Base-by-base conservation (phyloP, 2,329 filamentous ascomycete genomes). In the Penicillium sp. region DNA sequence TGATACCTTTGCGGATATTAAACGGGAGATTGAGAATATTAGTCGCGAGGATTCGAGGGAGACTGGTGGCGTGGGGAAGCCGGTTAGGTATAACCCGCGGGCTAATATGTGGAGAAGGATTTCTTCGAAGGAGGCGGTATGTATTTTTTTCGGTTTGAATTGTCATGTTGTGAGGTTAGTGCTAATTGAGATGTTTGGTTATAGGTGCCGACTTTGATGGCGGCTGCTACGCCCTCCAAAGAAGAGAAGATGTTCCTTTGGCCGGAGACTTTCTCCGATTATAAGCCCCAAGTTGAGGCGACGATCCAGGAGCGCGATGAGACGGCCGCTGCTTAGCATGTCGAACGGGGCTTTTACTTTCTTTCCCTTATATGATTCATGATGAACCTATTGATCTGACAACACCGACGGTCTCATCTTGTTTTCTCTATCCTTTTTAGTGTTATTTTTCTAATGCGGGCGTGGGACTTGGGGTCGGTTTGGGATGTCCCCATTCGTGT, bases 31-130 rank as follows among this genome's bases (percentile, higher is more conserved):
- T 59, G 78, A 83, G 73, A 80, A 77, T 59, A 85, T 90, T 68
- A 83, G 81, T 47, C 79, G 81, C 62, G 83, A 89, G 70, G 88
- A 90, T 70, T 82, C 86, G 65, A 76, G 82, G 72, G 84, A 85
- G 80, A 90, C 88, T 0, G 80, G 83, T 53, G 88, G 88, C 54
- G 75, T 80, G 60, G 88, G 88, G 42, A 78, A 85, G 63, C 88
- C 88, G 0, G 82, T 79, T 9, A 80, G 83, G 66, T 90, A 89
- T 79, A 90, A 90, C 76, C 88, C 88, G 8, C 81, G 88, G 47
- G 88, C 87, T 30, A 89, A 90, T 74, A 81, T 90, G 79, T 90
- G 88, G 88, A 80, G 88, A 57, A 81, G 87, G 30, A 83, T 86
- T 47, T 86, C 83, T 37, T 88, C 85, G 77, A 84, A 83, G 77